Conservation (phyloP, 768 basidiomycete genomes). For the Pleurotus citrinopileatus region DNA sequence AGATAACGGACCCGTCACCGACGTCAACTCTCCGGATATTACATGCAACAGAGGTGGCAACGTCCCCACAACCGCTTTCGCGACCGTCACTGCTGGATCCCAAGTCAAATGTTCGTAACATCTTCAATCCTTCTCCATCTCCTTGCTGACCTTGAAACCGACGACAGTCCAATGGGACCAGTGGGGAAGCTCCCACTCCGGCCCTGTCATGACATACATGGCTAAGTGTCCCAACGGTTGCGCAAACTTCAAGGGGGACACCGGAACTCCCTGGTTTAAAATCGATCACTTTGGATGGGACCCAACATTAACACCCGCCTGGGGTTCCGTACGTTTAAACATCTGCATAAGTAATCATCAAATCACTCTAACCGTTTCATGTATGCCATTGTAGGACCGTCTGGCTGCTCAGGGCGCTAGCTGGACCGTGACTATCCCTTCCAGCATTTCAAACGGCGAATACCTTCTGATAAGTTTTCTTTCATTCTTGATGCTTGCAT, state of each 20-base stretch:
- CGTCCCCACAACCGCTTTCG: slow-evolving; percentile 15
- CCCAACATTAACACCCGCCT: slow-evolving; percentile 13
- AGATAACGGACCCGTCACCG: slow-evolving; percentile 17
- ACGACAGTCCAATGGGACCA: slow-evolving; percentile 18
- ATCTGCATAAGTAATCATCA: slow-evolving; percentile 13
- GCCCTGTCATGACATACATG: slow-evolving; percentile 19
- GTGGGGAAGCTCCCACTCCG: slow-evolving; percentile 13
- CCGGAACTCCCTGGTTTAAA: slow-evolving; percentile 16
- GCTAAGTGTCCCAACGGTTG: slow-evolving; percentile 19
- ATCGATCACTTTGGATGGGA: slow-evolving; percentile 12
- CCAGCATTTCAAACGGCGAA: slow-evolving; percentile 30
- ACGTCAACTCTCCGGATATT: slow-evolving; percentile 14
- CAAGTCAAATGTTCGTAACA: slow-evolving; percentile 16
- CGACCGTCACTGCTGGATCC: slow-evolving; percentile 16
- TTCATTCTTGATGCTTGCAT: slow-evolving; percentile 14
- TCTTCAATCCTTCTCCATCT: neutral
- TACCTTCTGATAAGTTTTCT: slow-evolving; percentile 32
- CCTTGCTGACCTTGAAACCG: too few species aligned
- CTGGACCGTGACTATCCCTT: slow-evolving; percentile 32
- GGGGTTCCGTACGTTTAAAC: slow-evolving; percentile 15
- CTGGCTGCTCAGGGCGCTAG: slow-evolving; percentile 26
- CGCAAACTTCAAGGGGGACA: slow-evolving; percentile 20
- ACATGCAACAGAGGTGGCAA: slow-evolving; percentile 22
- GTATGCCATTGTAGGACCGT: slow-evolving; percentile 5
- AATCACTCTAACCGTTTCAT: too few species aligned